Base-by-base conservation (phyloP, 164 flowering plant genomes). In the Tinospora cordifolia region DNA sequence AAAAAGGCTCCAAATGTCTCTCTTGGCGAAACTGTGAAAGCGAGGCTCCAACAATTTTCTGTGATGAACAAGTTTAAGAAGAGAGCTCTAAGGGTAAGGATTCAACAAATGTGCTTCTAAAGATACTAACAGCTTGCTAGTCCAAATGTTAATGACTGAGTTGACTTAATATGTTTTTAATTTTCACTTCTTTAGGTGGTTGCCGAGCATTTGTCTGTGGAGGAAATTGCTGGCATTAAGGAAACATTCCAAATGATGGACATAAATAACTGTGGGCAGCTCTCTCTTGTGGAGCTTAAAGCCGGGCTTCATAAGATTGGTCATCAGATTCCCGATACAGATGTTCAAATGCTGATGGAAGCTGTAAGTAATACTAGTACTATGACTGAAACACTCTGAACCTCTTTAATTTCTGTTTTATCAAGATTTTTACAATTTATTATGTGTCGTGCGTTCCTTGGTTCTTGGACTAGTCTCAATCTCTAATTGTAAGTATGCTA, bases 11-110 rank as follows among this genome's bases (percentile, higher is more conserved):
- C 97, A 71, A 88, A 91, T 83, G 90, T 91, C 73, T 87, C 90
- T 67, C 95, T 91, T 76, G 97, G 97, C 41, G 97, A 91, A 83
- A 90, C 83, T 79, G 97, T 91, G 54, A 88, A 85, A 77, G 83
- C 97, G 64, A 86, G 97, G 81, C 88, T 91, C 22, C 90, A 90
- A 84, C 97, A 91, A 81, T 91, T 91, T 78, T 90, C 97, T 21
- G 76, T 91, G 91, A 87, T 91, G 93, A 91, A 91, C 79, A 86
- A 96, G 76, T 91, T 91, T 80, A 91, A 91, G 82, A 90, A 90
- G 76, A 90, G 84, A 74, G 97, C 97, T 47, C 75, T 91, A 60
- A 82, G 90, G 93, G 97, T 91, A 66, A 51, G 94, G 14, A 60
- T 26, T 39, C n/a, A n/a, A n/a, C n/a, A n/a, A n/a, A n/a, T n/a